A percentile compares a stretch with the other conserved stretches of the same genome.
phyloP scores from a whole-genome alignment of 148 eudicot genomes.

The Persicaria maculosa region DNA sequence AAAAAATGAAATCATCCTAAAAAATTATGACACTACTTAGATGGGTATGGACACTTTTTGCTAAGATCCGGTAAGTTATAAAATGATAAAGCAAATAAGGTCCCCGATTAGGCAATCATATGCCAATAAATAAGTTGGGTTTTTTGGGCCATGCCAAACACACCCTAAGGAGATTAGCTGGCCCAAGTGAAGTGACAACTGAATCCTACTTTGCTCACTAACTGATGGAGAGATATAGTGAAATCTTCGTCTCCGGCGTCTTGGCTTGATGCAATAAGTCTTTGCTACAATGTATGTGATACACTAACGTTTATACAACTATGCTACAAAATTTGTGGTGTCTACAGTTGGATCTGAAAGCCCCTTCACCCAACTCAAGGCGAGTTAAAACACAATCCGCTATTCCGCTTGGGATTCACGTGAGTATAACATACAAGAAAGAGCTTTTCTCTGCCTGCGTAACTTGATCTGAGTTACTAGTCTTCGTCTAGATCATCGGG shows the following conservation, averaged over 20 bases:
- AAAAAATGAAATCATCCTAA: no score
- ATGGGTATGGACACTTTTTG: no score
- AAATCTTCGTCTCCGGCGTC: background rate
- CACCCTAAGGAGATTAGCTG: background rate
- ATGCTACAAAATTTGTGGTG: conserved; percentile 7
- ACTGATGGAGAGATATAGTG: background rate
- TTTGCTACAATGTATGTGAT: conserved; percentile 3
- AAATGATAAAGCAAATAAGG: no score
- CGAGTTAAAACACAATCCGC: background rate
- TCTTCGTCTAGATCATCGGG: conserved; percentile 11
- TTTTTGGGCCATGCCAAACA: no score
- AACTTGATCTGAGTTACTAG: background rate
- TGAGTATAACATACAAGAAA: background rate
- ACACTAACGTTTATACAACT: conserved; percentile 5
- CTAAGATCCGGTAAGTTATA: no score
- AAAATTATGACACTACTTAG: no score
- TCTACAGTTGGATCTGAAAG: background rate
- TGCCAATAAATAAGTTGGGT: no score
- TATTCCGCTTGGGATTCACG: background rate
- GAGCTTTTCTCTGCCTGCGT: background rate
- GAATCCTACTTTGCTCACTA: background rate
- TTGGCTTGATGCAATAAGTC: background rate
- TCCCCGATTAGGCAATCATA: no score
- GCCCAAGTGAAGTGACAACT: background rate
- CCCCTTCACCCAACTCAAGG: background rate